Evolutionary conservation across 2,329 filamentous ascomycete genomes (phyloP).

Genomic region (Ophiostoma angusticollis): DNA sequence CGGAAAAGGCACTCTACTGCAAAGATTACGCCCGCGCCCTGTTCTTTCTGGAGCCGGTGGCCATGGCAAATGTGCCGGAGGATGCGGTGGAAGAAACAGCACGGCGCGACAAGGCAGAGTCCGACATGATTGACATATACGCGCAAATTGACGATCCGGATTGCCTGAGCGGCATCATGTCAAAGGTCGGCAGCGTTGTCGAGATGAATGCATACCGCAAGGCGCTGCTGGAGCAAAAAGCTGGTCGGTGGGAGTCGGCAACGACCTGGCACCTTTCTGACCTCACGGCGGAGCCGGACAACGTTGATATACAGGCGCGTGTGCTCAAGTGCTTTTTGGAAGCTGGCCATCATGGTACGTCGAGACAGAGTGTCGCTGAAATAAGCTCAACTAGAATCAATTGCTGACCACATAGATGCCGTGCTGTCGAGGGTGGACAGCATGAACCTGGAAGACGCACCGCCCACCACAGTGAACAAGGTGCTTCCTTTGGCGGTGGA

Average conservation of each 20-base stretch:
- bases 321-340: slow-evolving; percentile 82
- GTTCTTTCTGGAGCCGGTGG: slow-evolving; percentile 85
- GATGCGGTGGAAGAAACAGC: slow-evolving; percentile 34
- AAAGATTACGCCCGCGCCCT: slow-evolving; percentile 84
- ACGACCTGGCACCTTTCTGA: slow-evolving; percentile 97
- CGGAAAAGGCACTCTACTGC: slow-evolving; percentile 80
- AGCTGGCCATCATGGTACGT: slow-evolving; percentile 81
- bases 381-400: not conserved
- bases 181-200: slow-evolving; percentile 56
- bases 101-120: slow-evolving; percentile 46
- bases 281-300: slow-evolving; percentile 63
- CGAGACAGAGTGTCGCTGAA: not conserved
- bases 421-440: slow-evolving; percentile 77
- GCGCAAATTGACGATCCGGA: slow-evolving; percentile 96
- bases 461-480: slow-evolving; percentile 39
- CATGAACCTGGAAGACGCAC: slow-evolving; percentile 37
- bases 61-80: slow-evolving; percentile 30
- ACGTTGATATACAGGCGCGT: slow-evolving; percentile 67
- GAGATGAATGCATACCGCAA: slow-evolving; percentile 80
- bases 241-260: slow-evolving; percentile 83
- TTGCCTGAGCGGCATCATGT: slow-evolving; percentile 86
- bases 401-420: slow-evolving; percentile 44
- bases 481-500: slow-evolving; percentile 78
- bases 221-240: slow-evolving; percentile 82
- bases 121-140: slow-evolving; percentile 83